Base-by-base conservation (phyloP, 2,329 filamentous ascomycete species). In the Malbranchea zuffiana region DNA sequence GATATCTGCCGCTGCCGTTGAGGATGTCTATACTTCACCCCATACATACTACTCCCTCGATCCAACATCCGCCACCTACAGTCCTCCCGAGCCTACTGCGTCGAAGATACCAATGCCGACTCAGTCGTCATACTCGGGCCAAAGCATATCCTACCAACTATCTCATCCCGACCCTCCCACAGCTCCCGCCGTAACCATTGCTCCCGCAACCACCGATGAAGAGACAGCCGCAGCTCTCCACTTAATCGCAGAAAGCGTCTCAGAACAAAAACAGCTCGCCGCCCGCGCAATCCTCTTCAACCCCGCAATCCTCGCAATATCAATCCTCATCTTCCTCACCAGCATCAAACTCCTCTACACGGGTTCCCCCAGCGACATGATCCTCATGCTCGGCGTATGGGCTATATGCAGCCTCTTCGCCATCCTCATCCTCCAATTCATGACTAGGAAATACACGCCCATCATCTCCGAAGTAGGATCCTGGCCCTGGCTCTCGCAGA, bases 161-260 rank as follows among this genome's bases (percentile, higher is more conserved):
- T n/a, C n/a, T n/a, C n/a, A n/a, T n/a, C n/a, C n/a, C n/a, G n/a
- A n/a, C n/a, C n/a, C n/a, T n/a, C 16, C 26, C 8, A 12, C 20
- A 10, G 23, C 60, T 11, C 60, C 61, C 3, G 53, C 54, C n/a
- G 48, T 61, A 16, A 49, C 42, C 30, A 54, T 52, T 27, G 39
- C 43, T 44, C 35, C 62, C 10, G 56, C 67, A 16, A 54, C 54
- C 34, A 50, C 57, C 33, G 63, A 73, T 33, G 54, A 67, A 35
- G 80, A 86, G 55, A 76, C 79, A 53, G 62, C 76, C 44, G 69
- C 75, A 39, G 78, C 79, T 12, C 67, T 93, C 35, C 72, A 73
- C 44, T 72, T 93, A 13, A 70, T 93, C 25, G 80, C 84, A 43
- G 83, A 88, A 59, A 84, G 79, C 41, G 74, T 92, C 33, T 82